A percentile compares a stretch with the other conserved stretches of the same genome.
Evolutionary conservation across 305 asterid genomes (phyloP).

Genomic region (Fraxinus dipetala): DNA sequence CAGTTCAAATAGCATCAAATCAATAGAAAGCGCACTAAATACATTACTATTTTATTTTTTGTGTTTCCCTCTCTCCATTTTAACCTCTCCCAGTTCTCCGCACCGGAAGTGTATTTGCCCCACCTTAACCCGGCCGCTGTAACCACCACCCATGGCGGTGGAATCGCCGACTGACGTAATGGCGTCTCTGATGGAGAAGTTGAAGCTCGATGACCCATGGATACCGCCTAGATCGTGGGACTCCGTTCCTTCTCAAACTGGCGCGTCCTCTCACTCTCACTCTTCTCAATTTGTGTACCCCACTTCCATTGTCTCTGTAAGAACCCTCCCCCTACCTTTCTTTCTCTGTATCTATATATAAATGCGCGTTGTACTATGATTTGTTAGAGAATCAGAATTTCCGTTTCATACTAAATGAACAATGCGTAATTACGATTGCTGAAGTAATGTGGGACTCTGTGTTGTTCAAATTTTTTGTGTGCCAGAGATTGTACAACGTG

Average conservation of each 20-base stretch:
- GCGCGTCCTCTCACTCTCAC: conserved; percentile 38
- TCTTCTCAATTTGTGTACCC: conserved; percentile 38
- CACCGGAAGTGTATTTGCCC: conserved; percentile 13
- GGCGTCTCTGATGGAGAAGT: conserved; percentile 51
- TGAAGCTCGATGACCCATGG: conserved; percentile 67
- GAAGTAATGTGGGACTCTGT: neutral
- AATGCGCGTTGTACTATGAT: conserved; percentile 1
- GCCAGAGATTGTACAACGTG: neutral
- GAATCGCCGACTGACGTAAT: conserved; percentile 45
- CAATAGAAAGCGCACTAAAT: neutral
- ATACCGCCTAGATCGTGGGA: conserved; percentile 85
- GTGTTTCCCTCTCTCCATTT: conserved; percentile 14
- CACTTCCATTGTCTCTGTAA: conserved; percentile 65
- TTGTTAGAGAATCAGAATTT: neutral
- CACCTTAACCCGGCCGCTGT: conserved; percentile 23
- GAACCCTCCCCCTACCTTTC: conserved; percentile 1
- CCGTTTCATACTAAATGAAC: conserved; percentile 7
- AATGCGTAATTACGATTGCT: conserved; percentile 14
- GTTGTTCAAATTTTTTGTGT: neutral
- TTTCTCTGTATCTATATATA: conserved; percentile 1
- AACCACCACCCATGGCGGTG: conserved; percentile 48
- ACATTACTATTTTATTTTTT: neutral
- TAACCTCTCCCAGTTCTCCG: conserved; percentile 4
- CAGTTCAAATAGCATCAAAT: neutral
- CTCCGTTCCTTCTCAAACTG: conserved; percentile 52